Base-by-base conservation (phyloP, 208 protist species). In the Leishmania mexicana region DNA sequence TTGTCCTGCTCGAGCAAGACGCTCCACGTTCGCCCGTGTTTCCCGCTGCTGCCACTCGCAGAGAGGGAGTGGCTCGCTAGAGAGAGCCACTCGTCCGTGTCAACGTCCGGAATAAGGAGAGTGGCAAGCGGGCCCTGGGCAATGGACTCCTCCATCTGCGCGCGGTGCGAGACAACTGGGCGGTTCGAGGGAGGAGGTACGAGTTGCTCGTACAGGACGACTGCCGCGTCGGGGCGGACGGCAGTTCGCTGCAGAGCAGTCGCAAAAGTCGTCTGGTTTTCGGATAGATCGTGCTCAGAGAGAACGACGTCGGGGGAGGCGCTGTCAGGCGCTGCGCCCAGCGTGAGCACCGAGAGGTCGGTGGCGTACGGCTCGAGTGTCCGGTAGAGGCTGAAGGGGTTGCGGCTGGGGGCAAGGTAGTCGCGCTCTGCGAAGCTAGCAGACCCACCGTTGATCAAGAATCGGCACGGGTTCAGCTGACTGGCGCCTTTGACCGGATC, bases 381-480 rank as follows among this genome's bases (percentile, higher is more conserved):
- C 11, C 85, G 85, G 75, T 87, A 93, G n/a, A 76, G 78, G 53
- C 85, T 92, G 68, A 85, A 95, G 19, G 92, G 92, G 68, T 95
- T 95, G 24, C 89, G 88, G 75, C 87, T 95, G 2, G 92, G 92
- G 17, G 85, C 64, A 51, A 95, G 86, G 81, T 90, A 83, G 85
- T 95, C 91, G 31, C 58, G 60, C 62, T 87, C 70, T 49, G 81
- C 58, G 1, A n/a, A 28, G 58, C 42, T 51, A 47, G 62, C n/a
- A 51, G 53, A 35, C 47, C 73, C 60, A 58, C 49, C 81, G 38
- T 62, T 60, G 17, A 54, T 38, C 13, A 76, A 51, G 21, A 42
- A 76, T 13, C 31, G n/a, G 11, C 40, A 42, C 11, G 15, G 7
- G 49, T 17, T 38, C 31, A 60, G 49, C 17, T 40, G 72, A n/a